phyloP scores from a whole-genome alignment of 805 yeast genomes.

The Candida oleophila region DNA sequence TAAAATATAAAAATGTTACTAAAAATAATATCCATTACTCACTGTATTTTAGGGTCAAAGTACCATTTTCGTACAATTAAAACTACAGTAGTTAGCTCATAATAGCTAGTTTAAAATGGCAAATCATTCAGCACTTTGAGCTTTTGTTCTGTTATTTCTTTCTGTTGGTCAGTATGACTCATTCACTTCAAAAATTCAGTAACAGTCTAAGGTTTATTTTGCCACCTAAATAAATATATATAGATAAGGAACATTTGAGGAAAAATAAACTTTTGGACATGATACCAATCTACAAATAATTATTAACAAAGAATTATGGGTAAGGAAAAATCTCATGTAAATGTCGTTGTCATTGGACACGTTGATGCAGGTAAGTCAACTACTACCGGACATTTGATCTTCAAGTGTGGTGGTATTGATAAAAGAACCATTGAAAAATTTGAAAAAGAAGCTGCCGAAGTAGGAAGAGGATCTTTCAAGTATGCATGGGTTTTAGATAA shows the following conservation, averaged over 20 bases:
- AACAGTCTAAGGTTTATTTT: not conserved
- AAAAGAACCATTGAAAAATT: conserved; percentile 98
- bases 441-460: conserved; percentile 97
- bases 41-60: too few relatives aligned
- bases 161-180: too few relatives aligned
- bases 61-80: too few relatives aligned
- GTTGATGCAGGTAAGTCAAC: conserved; percentile 97
- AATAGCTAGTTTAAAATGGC: too few relatives aligned
- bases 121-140: too few relatives aligned
- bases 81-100: too few relatives aligned
- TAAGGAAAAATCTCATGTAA: conserved; percentile 96
- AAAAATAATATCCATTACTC: too few relatives aligned
- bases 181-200: too few relatives aligned
- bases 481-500: conserved; percentile 98
- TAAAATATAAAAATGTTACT: too few relatives aligned
- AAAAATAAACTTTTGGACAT: not conserved
- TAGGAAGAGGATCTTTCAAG: conserved; percentile 96
- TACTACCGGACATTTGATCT: conserved; percentile 98
- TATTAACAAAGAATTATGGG: conserved; percentile 49
- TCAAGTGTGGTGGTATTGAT: conserved; percentile 99
- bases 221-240: not conserved
- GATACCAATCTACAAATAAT: not conserved
- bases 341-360: conserved; percentile 99
- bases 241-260: not conserved
- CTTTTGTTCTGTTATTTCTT: too few relatives aligned